phyloP scores from a whole-genome alignment of 2,329 filamentous ascomycete species.

The Claviceps digitariae region DNA sequence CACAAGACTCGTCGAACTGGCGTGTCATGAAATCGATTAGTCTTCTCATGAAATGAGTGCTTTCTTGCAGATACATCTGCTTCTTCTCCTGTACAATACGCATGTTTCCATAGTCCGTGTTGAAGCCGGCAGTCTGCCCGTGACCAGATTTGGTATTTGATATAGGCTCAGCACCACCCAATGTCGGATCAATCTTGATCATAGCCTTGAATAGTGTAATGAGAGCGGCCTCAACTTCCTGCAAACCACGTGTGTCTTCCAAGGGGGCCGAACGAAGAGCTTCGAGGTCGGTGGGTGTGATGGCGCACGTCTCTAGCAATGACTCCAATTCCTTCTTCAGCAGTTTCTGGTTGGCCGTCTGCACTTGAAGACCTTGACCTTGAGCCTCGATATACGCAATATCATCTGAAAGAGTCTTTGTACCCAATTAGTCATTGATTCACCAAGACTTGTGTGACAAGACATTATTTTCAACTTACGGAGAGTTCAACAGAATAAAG shows the following conservation, averaged over 20 bases:
- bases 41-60: slow-evolving; percentile 60
- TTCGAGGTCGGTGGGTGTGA: slow-evolving; percentile 60
- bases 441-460: neutral
- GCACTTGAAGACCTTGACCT: slow-evolving; percentile 90
- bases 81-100: slow-evolving; percentile 89
- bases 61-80: slow-evolving; percentile 71
- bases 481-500: slow-evolving; percentile 90
- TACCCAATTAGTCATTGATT: slow-evolving; percentile 8
- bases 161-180: slow-evolving; percentile 39
- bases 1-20: slow-evolving; percentile 64
- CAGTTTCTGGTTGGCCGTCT: slow-evolving; percentile 92
- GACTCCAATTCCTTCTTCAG: slow-evolving; percentile 80
- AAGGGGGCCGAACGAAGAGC: slow-evolving; percentile 62
- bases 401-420: slow-evolving; percentile 80
- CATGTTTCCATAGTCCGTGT: slow-evolving; percentile 77
- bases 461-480: slow-evolving; percentile 38
- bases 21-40: slow-evolving; percentile 70
- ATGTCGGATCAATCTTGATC: slow-evolving; percentile 78
- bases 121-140: slow-evolving; percentile 37
- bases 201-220: slow-evolving; percentile 83
- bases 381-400: slow-evolving; percentile 97
- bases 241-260: slow-evolving; percentile 55
- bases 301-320: slow-evolving; percentile 81
- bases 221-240: slow-evolving; percentile 64
- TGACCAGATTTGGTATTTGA: slow-evolving; percentile 33